phyloP scores from a whole-genome alignment of 306 rosid genomes.

The Cercis canadensis region DNA sequence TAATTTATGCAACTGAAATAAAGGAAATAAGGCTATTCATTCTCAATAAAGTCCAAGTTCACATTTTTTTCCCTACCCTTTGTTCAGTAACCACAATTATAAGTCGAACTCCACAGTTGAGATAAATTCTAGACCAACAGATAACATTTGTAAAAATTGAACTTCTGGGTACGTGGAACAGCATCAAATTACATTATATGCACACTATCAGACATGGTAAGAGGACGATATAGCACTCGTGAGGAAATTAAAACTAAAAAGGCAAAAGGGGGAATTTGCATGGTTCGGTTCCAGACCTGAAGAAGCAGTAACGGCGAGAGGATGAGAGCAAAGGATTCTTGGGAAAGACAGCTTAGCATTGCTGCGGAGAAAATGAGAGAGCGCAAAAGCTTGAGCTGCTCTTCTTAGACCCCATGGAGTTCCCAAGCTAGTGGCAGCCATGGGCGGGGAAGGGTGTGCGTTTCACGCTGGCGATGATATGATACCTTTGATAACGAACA shows the following conservation, averaged over 20 bases:
- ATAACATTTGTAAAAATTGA: slow-evolving; percentile 9
- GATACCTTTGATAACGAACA: too few relatives aligned
- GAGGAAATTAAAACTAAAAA: too few relatives aligned
- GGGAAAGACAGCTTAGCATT: slow-evolving; percentile 45
- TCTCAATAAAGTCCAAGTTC: slow-evolving; percentile 1
- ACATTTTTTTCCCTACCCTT: not conserved
- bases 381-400: slow-evolving; percentile 45
- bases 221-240: too few relatives aligned
- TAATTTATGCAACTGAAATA: not conserved
- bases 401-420: slow-evolving; percentile 45
- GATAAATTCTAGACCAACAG: not conserved
- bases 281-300: slow-evolving; percentile 56
- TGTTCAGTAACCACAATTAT: slow-evolving; percentile 36
- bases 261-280: not conserved
- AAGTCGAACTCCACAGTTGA: not conserved
- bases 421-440: slow-evolving; percentile 73
- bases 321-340: slow-evolving; percentile 44
- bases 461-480: not conserved
- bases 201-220: not conserved
- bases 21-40: not conserved
- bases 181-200: not conserved
- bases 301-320: slow-evolving; percentile 51
- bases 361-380: slow-evolving; percentile 36
- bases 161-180: slow-evolving; percentile 31
- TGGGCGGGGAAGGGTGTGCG: slow-evolving; percentile 25